Evolutionary conservation across 495 filamentous ascomycete genomes (phyloP), one percentile per base, ranked within the genome.

Genomic region (Hypoxylon lenormandii): DNA sequence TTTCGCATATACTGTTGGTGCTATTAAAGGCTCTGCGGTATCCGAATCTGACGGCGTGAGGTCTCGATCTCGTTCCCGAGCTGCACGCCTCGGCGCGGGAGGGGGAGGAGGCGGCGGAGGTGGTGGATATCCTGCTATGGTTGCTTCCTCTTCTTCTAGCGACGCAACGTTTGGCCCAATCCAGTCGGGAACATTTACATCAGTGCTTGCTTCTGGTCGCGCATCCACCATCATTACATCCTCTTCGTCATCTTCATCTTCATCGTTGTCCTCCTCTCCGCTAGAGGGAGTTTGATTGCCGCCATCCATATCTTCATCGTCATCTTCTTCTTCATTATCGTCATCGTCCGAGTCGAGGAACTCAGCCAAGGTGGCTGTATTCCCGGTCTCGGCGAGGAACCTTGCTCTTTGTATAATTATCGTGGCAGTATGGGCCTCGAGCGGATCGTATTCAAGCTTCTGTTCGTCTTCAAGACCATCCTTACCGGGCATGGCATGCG

Each of bases 401-500:
- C 72, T 70, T 8, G 60, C 65, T 23, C 60, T 64, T n/a, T 66
- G 67, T 43, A 76, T 63, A 46, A 74, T 60, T 11, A 76, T 53
- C 4, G 61, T 43, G n/a, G 72, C 28, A 1, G 68, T 18, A 55
- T 72, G 67, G 4, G 37, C 60, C 33, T 72, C 73, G 8, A 43
- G 48, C 4, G 59, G 61, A 10, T 68, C 60, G 78, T 76, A 61
- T 79, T 79, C 69, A 1, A 74, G 28, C 26, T 68, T 74, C 60
- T 92, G 89, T 70, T 97, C 94, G 70, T 98, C 95, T 74, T 97
- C 92, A 15, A 98, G 90, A 10, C 94, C 94, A 70, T 90, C 86
- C 77, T 89, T 86, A 11, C 94, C 95, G 68, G 97, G 89, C 61
- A 89, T 86, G 33, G 87, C 88, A 81, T 98, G 94, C 16, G 83